A percentile compares a stretch with the other conserved stretches of the same genome.
phyloP scores from a whole-genome alignment of 139 green algal species.

The Astrephomene gubernaculifera region DNA sequence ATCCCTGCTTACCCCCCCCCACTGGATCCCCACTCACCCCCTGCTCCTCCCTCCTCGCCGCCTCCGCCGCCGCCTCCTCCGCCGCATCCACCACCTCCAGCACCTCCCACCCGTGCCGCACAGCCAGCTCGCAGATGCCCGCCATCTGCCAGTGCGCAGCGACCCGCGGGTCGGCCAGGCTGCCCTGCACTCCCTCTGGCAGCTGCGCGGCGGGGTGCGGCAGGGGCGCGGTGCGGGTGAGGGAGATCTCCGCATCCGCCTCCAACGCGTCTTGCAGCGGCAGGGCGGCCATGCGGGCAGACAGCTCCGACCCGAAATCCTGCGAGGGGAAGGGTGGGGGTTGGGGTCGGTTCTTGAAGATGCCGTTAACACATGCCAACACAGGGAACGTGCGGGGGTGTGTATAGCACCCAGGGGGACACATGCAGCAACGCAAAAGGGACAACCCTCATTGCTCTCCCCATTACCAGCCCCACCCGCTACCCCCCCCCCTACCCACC shows the following conservation, averaged over 20 bases:
- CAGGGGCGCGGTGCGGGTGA: background rate
- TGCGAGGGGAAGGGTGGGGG: background rate
- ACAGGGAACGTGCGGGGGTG: too few relatives aligned
- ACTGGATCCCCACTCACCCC: constrained; percentile 16
- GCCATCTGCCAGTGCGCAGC: constrained; percentile 26
- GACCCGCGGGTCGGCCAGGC: constrained; percentile 15
- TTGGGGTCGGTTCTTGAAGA: too few relatives aligned
- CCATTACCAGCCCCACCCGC: background rate
- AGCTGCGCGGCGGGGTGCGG: constrained; percentile 7
- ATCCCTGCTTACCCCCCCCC: too few relatives aligned
- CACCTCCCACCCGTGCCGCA: constrained; percentile 24
- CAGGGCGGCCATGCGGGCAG: background rate
- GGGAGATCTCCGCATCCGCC: constrained; percentile 7
- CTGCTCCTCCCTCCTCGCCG: background rate
- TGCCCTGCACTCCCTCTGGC: background rate
- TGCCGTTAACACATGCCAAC: too few relatives aligned
- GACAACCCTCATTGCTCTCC: too few relatives aligned
- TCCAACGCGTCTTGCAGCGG: background rate
- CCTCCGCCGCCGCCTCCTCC: constrained; percentile 1
- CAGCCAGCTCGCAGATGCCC: constrained; percentile 29
- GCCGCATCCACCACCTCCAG: constrained; percentile 6
- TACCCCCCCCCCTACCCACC: background rate
- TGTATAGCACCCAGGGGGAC: too few relatives aligned
- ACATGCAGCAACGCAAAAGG: too few relatives aligned
- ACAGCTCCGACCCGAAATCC: background rate